Conservation (phyloP, 176 grass and related monocot species). For the Lolium perenne region DNA sequence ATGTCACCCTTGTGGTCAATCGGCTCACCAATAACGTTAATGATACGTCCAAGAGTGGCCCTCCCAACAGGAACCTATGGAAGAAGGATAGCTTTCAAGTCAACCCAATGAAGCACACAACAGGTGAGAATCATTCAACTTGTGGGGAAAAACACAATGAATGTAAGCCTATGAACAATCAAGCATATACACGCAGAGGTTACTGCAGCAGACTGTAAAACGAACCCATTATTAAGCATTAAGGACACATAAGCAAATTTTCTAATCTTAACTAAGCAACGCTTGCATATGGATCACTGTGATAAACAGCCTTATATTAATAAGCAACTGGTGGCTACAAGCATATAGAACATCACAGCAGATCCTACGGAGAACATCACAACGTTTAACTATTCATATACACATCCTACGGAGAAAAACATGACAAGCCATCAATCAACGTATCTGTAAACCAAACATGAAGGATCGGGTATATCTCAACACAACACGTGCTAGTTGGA, state of each 20-base stretch:
- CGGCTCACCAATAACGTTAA: conserved; percentile 92
- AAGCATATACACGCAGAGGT: background rate
- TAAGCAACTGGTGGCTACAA: background rate
- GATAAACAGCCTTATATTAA: background rate
- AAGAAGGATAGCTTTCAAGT: conserved; percentile 30
- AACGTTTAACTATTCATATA: background rate
- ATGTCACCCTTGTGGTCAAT: conserved; percentile 91
- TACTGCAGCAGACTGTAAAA: background rate
- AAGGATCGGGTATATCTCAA: background rate
- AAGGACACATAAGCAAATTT: too few relatives aligned
- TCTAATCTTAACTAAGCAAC: background rate
- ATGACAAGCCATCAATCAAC: background rate
- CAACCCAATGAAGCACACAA: background rate
- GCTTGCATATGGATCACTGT: background rate
- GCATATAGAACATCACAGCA: too few relatives aligned
- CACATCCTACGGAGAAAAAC: background rate
- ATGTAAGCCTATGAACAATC: background rate
- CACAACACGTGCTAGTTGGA: background rate
- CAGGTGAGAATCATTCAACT: background rate
- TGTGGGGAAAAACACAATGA: background rate
- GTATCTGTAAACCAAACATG: background rate
- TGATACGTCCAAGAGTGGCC: conserved; percentile 93
- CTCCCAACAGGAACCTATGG: conserved; percentile 88
- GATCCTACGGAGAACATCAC: too few relatives aligned
- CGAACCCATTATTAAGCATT: too few relatives aligned